Evolutionary conservation across 768 basidiomycete genomes (phyloP).

Genomic region (Phanerochaete sordida): DNA sequence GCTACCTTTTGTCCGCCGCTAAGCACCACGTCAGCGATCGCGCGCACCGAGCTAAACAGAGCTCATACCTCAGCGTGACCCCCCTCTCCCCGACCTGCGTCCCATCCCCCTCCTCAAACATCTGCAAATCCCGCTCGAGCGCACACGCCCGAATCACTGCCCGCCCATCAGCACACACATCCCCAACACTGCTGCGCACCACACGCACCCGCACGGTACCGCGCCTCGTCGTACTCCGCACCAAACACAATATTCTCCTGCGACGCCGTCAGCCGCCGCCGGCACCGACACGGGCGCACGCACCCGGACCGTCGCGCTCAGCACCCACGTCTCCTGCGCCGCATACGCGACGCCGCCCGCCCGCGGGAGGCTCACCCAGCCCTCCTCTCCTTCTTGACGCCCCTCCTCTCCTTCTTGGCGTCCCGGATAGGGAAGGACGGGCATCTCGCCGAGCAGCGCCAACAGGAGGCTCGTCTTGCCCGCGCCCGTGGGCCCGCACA

Average conservation of each 20-base stretch:
- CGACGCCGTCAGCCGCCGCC: background rate
- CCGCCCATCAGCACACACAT: no score
- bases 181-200: no score
- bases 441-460: conserved; percentile 33
- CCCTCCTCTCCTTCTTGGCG: conserved; percentile 29
- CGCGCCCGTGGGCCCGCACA: conserved; percentile 26
- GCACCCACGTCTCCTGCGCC: conserved; percentile 47
- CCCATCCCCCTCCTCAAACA: conserved; percentile 31
- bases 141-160: conserved; percentile 35
- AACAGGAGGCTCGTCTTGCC: conserved; percentile 30
- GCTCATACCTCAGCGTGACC: conserved; percentile 23
- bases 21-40: background rate
- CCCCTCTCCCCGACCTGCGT: conserved; percentile 45
- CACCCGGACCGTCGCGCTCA: conserved; percentile 39
- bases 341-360: conserved; percentile 43
- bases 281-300: background rate
- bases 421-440: conserved; percentile 26
- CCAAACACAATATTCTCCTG: background rate
- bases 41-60: no score
- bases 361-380: conserved; percentile 41
- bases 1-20: conserved; percentile 22
- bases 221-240: background rate
- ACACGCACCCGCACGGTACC: background rate
- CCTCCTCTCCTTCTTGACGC: conserved; percentile 25
- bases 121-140: conserved; percentile 23